Base-by-base conservation (phyloP, 768 basidiomycete species). In the Phlebiopsis gigantea region DNA sequence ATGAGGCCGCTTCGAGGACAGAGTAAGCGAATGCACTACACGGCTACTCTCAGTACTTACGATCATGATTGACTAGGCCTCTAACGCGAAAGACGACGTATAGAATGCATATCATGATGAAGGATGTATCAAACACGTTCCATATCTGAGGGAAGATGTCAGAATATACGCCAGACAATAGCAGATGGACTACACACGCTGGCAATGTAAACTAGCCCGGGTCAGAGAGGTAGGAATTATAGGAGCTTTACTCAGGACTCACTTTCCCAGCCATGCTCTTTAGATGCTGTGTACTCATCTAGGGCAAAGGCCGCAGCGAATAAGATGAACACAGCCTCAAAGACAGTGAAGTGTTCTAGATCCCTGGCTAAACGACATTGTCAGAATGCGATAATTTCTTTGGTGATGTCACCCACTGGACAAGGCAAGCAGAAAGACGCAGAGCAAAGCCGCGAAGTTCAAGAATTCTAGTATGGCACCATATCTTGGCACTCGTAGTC, bases 241-340 rank as follows among this genome's bases (percentile, higher is more conserved):
- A 58, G 43, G 14, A 41, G 41, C 22, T 26, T n/a, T n/a, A 24
- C 15, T 26, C 24, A 6, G 15, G 22, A 77, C 90, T 72, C 65
- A 92, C 91, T 85, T 45, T 81, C 79, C 90, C 89, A 93, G 24
- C 93, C 92, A 64, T 94, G 85, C 68, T 94, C 91, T 49, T 82
- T 90, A 1, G 87, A 82, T 4, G 90, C 82, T 0, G 93, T 92
- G 67, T 95, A 94, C 70, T 96, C 93, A 58, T 90, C 89, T 39
- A 97, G 69, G 4, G 85, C 74, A 62, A 96, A 93, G 1, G 92
- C 92, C 4, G 77, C 71, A 0, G 85, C 86, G 62, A 92, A 86
- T 12, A 93, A 62, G 48, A 92, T 79, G 66, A 95, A 95, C 9
- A 83, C 71, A 19, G 75, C 66, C 66, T 97, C 94, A 75, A 85